phyloP scores from a whole-genome alignment of 2,329 filamentous ascomycete species.

The Lachnellula subtilissima region DNA sequence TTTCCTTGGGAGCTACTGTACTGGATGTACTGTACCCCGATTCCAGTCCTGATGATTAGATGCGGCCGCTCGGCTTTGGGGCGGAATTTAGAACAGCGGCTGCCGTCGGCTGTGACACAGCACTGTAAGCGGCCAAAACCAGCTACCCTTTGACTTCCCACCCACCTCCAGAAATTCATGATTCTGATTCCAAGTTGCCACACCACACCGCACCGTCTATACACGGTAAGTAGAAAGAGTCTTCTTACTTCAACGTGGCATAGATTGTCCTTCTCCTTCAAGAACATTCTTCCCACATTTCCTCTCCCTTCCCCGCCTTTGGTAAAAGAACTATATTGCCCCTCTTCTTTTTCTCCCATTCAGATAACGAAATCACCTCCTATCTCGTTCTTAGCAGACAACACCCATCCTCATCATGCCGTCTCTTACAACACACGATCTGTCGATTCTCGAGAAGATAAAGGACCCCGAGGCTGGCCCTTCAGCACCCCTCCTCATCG shows the following conservation, averaged over 20 bases:
- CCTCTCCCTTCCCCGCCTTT: too few relatives aligned
- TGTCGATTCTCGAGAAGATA: slow-evolving; percentile 61
- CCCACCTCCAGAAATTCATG: not conserved
- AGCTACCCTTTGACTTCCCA: slow-evolving; percentile 14
- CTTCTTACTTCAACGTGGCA: too few relatives aligned
- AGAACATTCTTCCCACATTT: not conserved
- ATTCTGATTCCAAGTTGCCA: too few relatives aligned
- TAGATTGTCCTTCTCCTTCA: too few relatives aligned
- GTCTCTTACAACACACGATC: slow-evolving; percentile 52
- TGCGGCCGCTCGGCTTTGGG: not conserved
- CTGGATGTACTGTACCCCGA: not conserved
- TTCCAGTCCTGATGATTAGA: not conserved
- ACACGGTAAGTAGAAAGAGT: too few relatives aligned
- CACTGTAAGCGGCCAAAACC: not conserved
- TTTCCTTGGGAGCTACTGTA: not conserved
- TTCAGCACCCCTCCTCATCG: slow-evolving; percentile 48
- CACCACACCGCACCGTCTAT: not conserved
- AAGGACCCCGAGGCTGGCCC: slow-evolving; percentile 62
- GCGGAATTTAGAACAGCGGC: slow-evolving; percentile 1
- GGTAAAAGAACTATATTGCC: too few relatives aligned
- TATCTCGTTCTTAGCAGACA: not conserved
- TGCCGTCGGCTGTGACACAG: not conserved
- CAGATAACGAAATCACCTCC: not conserved
- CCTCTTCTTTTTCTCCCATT: not conserved
- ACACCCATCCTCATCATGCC: slow-evolving; percentile 39